Percentiles rank a stretch among this genome's conserved stretches.
Evolutionary conservation across 1,139 yeast species (phyloP).

Genomic region (Hansenula lynferdii): DNA sequence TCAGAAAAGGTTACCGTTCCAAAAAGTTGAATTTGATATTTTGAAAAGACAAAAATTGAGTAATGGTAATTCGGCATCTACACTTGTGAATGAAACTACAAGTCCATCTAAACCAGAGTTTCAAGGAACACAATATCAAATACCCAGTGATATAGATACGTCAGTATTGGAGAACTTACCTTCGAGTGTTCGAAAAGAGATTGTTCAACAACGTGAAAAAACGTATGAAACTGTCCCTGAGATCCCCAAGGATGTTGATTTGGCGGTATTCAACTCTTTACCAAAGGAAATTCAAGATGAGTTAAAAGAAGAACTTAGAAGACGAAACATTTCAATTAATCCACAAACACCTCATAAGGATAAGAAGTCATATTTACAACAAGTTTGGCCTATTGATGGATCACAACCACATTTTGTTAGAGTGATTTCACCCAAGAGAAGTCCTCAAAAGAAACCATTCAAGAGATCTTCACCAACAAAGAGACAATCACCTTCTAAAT

Average conservation of each 20-base stretch:
- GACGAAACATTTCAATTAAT: slow-evolving; percentile 24
- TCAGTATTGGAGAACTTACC: slow-evolving; percentile 29
- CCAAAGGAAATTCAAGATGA: slow-evolving; percentile 52
- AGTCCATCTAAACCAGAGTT: too few relatives aligned
- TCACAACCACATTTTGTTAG: slow-evolving; percentile 32
- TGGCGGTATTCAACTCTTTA: slow-evolving; percentile 49
- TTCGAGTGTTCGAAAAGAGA: slow-evolving; percentile 21
- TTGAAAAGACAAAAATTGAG: slow-evolving; percentile 5
- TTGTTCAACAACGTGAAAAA: slow-evolving; percentile 9
- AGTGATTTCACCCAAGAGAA: slow-evolving; percentile 20
- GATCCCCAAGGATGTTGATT: slow-evolving; percentile 37
- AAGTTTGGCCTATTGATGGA: slow-evolving; percentile 33
- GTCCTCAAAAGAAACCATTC: slow-evolving; percentile 21
- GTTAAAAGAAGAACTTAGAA: slow-evolving; percentile 37
- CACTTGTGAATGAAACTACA: too few relatives aligned
- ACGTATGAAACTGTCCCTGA: slow-evolving; percentile 14
- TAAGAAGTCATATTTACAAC: slow-evolving; percentile 35
- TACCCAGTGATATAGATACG: slow-evolving; percentile 26
- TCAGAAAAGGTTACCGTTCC: slow-evolving; percentile 42
- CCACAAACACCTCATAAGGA: slow-evolving; percentile 18
- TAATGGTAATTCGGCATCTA: neutral
- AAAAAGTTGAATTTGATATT: slow-evolving; percentile 9
- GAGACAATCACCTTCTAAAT: slow-evolving; percentile 12
- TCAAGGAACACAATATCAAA: slow-evolving; percentile 20
- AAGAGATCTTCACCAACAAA: slow-evolving; percentile 10